A percentile compares a stretch with the other conserved stretches of the same genome.
Evolutionary conservation across 2,329 filamentous ascomycete species (phyloP).

Genomic region (Didymosphaeria variabile): DNA sequence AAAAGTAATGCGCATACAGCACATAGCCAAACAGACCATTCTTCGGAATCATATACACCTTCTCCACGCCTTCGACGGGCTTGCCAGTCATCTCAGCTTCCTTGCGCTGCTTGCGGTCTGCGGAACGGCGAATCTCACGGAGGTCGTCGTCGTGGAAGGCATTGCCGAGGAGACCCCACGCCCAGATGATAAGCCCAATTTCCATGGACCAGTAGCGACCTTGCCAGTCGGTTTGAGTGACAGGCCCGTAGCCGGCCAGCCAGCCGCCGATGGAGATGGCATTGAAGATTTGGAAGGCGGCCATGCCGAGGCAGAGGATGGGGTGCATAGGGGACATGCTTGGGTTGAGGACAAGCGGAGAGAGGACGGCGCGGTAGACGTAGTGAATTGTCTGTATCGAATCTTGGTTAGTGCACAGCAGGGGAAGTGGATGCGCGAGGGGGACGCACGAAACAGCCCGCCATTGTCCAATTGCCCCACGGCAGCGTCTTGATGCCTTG

Average conservation of each 20-base stretch:
- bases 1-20: conserved; percentile 92
- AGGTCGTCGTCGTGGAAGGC: conserved; percentile 91
- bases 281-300: conserved; percentile 84
- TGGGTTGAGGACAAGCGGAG: conserved; percentile 80
- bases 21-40: conserved; percentile 83
- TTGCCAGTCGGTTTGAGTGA: conserved; percentile 64
- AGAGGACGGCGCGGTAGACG: conserved; percentile 84
- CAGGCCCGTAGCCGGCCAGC: conserved; percentile 81
- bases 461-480: conserved; percentile 81
- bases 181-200: conserved; percentile 78
- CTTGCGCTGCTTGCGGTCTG: conserved; percentile 67
- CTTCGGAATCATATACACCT: conserved; percentile 87
- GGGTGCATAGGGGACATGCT: conserved; percentile 91
- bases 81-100: conserved; percentile 57
- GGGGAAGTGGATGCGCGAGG: conserved; percentile 35
- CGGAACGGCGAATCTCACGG: conserved; percentile 81
- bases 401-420: conserved; percentile 26
- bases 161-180: conserved; percentile 78
- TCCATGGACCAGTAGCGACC: conserved; percentile 57
- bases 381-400: conserved; percentile 72
- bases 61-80: conserved; percentile 67
- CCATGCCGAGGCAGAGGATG: conserved; percentile 68
- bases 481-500: conserved; percentile 68
- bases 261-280: conserved; percentile 80
- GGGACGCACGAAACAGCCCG: conserved; percentile 66